phyloP scores from a whole-genome alignment of 306 rosid genomes.

The Luffa aegyptiaca region DNA sequence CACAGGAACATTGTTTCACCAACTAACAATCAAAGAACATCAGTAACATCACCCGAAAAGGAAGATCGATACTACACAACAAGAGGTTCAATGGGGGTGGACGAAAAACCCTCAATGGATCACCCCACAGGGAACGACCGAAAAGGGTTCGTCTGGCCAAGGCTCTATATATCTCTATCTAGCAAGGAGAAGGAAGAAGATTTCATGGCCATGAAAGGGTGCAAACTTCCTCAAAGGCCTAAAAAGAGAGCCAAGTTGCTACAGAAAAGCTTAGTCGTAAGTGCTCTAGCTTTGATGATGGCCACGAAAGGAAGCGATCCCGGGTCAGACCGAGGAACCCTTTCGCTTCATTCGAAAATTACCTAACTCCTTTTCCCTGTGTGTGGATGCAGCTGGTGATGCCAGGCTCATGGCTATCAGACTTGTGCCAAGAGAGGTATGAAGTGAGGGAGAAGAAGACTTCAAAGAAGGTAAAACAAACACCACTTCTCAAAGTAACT shows the following conservation, averaged over 20 bases:
- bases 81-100: slow-evolving; percentile 44
- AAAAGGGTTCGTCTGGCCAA: slow-evolving; percentile 38
- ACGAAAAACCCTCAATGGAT: slow-evolving; percentile 37
- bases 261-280: slow-evolving; percentile 40
- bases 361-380: background rate
- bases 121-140: slow-evolving; percentile 21
- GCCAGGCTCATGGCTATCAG: slow-evolving; percentile 56
- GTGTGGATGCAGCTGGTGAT: slow-evolving; percentile 35
- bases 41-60: slow-evolving; percentile 33
- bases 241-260: slow-evolving; percentile 45
- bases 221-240: slow-evolving; percentile 53
- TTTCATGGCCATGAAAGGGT: slow-evolving; percentile 61
- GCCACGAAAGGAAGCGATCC: background rate
- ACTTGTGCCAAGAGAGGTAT: slow-evolving; percentile 50
- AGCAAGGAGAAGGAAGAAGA: slow-evolving; percentile 56
- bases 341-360: background rate
- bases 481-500: background rate
- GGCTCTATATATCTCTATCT: slow-evolving; percentile 36
- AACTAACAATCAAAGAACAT: slow-evolving; percentile 16
- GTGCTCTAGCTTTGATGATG: background rate
- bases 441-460: slow-evolving; percentile 58
- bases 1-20: slow-evolving; percentile 22
- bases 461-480: slow-evolving; percentile 38
- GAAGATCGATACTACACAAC: slow-evolving; percentile 51
- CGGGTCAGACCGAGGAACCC: background rate